Evolutionary conservation across 2,329 filamentous ascomycete species (phyloP).

Genomic region (Xylariomycetidae sp.): DNA sequence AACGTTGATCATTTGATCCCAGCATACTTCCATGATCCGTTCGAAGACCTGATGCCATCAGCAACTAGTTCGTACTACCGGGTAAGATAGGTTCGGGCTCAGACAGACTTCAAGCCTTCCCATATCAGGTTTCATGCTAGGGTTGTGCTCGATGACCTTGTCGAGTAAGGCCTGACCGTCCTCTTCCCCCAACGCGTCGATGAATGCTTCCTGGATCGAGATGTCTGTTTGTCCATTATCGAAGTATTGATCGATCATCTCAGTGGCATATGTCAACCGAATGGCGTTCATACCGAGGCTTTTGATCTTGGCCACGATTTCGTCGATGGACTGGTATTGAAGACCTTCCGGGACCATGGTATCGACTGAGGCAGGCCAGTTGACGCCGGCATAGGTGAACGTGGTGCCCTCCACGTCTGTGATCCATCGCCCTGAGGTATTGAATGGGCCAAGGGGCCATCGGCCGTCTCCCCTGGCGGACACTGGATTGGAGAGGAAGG

Average conservation of each 20-base stretch:
- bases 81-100: no score
- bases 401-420: slow-evolving; percentile 35
- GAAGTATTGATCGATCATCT: slow-evolving; percentile 57
- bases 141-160: slow-evolving; percentile 51
- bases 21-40: slow-evolving; percentile 53
- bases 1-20: slow-evolving; percentile 49
- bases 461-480: no score
- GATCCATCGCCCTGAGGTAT: slow-evolving; percentile 36
- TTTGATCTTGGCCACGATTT: slow-evolving; percentile 51
- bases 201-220: slow-evolving; percentile 37
- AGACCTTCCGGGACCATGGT: slow-evolving; percentile 60
- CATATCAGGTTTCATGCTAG: no score
- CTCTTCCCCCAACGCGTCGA: slow-evolving; percentile 38
- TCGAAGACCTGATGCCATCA: slow-evolving; percentile 48
- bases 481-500: no score
- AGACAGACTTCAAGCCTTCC: no score
- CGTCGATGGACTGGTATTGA: slow-evolving; percentile 52
- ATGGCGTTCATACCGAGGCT: slow-evolving; percentile 58
- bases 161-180: slow-evolving; percentile 45
- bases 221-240: slow-evolving; percentile 41
- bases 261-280: slow-evolving; percentile 56
- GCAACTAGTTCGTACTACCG: no score
- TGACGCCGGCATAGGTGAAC: slow-evolving; percentile 48
- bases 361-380: slow-evolving; percentile 56
- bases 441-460: slow-evolving; percentile 39